These are phyloP conservation scores for Cyberlindnera xylosilytica DNA, from an alignment of 805 yeast species.

Conservation along the genomic window DNA sequence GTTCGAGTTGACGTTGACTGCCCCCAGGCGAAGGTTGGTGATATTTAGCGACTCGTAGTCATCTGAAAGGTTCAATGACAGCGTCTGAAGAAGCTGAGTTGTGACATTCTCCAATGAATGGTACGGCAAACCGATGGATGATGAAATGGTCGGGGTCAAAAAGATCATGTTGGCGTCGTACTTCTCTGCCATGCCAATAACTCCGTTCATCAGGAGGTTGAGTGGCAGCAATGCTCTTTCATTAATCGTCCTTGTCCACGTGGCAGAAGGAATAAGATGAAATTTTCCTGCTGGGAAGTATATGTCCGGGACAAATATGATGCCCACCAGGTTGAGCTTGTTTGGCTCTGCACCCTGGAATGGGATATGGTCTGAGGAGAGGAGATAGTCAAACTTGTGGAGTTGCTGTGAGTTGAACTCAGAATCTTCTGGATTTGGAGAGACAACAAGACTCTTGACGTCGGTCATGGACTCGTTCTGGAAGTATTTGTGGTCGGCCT, in stretches of 20 bases:
- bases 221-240: slow-evolving; percentile 47
- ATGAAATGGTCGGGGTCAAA: slow-evolving; percentile 53
- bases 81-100: slow-evolving; percentile 39
- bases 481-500: slow-evolving; percentile 38
- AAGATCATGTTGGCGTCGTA: slow-evolving; percentile 49
- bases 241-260: slow-evolving; percentile 49
- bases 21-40: slow-evolving; percentile 44
- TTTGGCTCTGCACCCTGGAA: slow-evolving; percentile 58
- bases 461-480: slow-evolving; percentile 64
- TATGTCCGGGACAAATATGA: slow-evolving; percentile 67
- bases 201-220: slow-evolving; percentile 51
- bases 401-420: slow-evolving; percentile 44
- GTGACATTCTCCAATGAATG: slow-evolving; percentile 61
- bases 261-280: slow-evolving; percentile 47
- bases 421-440: slow-evolving; percentile 38
- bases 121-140: slow-evolving; percentile 54
- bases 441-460: slow-evolving; percentile 59
- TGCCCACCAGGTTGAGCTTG: slow-evolving; percentile 55
- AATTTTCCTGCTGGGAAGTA: slow-evolving; percentile 67
- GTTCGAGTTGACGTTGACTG: slow-evolving; percentile 38
- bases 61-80: slow-evolving; percentile 36
- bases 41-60: slow-evolving; percentile 41
- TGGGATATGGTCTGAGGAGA: slow-evolving; percentile 54
- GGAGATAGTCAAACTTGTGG: slow-evolving; percentile 43
- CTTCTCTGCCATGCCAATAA: slow-evolving; percentile 49